Evolutionary conservation across 1,284 basidiomycete species (phyloP), one percentile per base, ranked within the genome.

Genomic region (Cutaneotrichosporon sp.): DNA sequence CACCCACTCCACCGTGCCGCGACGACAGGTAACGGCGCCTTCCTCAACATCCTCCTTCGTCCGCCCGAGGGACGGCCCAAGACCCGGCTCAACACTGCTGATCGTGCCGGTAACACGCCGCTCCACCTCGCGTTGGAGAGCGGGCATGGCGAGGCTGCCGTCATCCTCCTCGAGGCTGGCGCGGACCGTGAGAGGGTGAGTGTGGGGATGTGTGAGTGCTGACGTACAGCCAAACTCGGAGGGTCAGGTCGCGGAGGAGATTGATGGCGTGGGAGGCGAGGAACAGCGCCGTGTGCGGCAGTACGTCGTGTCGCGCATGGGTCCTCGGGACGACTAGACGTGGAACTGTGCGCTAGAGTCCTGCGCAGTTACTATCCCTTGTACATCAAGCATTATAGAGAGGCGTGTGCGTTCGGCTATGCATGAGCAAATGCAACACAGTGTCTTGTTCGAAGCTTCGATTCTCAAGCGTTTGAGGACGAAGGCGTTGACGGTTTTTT

Each of bases 71-170:
- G 88, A 14, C 84, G 85, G 63, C 85, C 86, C 52, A 94, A 94
- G 78, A 87, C 90, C 40, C 86, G 93, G 52, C 81, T 97, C 59
- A 97, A 97, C 77, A 90, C 90, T 13, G 86, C 85, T 57, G 92
- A 96, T 83, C 86, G 92, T 66, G 85, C 91, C 50, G 90, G 91
- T 55, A 95, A 97, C 76, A 96, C 94, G 0, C 92, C 94, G 1
- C 83, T 97, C n/a, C 94, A 97, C 83, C 86, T 97, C 50, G 93
- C 94, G 7, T 89, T 97, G 87, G 94, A 97, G 76, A 93, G 90
- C 63, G 94, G 88, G 9, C 91, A 97, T 74, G 94, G 91, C 31
- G 89, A 92, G 76, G 90, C 88, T 7, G 94, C 93, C 7, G 90
- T 93, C 1, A 81, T 89, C 56, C 84, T 97, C 58, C 94, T 97